Base-by-base conservation (phyloP, 805 yeast species). In the Teunomyces pallodes region DNA sequence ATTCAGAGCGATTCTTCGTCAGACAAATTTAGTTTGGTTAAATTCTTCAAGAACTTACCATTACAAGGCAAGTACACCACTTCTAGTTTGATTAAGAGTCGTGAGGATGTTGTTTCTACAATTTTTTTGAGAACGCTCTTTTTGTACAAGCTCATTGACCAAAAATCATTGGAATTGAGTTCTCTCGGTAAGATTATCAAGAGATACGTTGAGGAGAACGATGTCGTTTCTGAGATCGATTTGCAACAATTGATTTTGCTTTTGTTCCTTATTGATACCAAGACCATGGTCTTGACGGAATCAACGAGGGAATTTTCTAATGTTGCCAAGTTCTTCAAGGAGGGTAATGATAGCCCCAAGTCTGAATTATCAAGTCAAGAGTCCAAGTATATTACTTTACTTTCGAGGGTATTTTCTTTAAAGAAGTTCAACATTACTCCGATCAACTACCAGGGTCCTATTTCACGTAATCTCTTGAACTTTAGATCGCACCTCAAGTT, bases 401-500 rank as follows among this genome's bases (percentile, higher is more conserved):
- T 72, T n/a, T 65, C 76, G 2, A 57, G 74, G 47, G 54, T 74
- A 5, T 65, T 73, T 39, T 64, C 76, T 2, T 53, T 72, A 35
- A 68, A 62, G 45, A 67, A 59, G 51, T 59, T 72, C 39, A 61
- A 69, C 35, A 65, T 71, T 28, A 55, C 70, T 40, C 58, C 81
- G 81, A 26, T 72, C 72, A 35, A 80, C 77, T 66, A 64, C 46
- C 77, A 78, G 40, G 91, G 91, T 2, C 90, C 90, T 10, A 72
- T 89, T 30, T 86, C 89, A 13, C 79, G 84, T 54, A 77, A 80
- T 33, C 69, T 88, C 31, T 70, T 87, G 43, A 78, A 81, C 39
- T 86, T 85, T 62, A 77, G 90, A 59, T 83, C 90, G 14, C 81
- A 82, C 47, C 62, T 86, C 42, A 75, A 81, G 46, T 77, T 77